phyloP scores from a whole-genome alignment of 2,329 filamentous ascomycete genomes.

The Madurella mycetomatis region DNA sequence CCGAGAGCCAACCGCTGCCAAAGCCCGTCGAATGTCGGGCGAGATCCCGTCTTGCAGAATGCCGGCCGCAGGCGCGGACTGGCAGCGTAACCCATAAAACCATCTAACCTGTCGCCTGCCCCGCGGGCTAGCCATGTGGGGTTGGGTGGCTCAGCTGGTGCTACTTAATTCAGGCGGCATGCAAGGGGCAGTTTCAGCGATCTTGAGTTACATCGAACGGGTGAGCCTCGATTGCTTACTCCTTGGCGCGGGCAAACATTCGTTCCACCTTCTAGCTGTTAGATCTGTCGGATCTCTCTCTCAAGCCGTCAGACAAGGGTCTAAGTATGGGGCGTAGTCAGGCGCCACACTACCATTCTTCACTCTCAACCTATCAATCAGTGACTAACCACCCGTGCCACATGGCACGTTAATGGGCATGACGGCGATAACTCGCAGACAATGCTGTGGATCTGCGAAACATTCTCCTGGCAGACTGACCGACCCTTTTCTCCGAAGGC shows the following conservation, averaged over 20 bases:
- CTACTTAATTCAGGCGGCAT: conserved; percentile 5
- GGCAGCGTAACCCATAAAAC: background rate
- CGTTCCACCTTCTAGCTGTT: background rate
- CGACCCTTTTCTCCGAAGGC: background rate
- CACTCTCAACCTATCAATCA: background rate
- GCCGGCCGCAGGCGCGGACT: background rate
- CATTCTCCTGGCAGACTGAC: background rate
- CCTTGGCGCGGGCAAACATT: conserved; percentile 16
- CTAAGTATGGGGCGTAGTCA: no score
- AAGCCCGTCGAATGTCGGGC: no score
- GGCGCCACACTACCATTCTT: no score
- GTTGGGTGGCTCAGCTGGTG: conserved; percentile 6
- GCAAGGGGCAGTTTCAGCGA: background rate
- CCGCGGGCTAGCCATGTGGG: background rate
- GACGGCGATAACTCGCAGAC: background rate
- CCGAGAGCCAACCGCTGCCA: no score
- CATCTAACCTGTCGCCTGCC: background rate
- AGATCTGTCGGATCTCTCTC: no score
- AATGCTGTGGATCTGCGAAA: background rate
- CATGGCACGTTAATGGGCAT: background rate
- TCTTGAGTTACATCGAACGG: conserved; percentile 1
- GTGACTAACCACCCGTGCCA: conserved; percentile 5
- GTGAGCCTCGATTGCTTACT: conserved; percentile 7
- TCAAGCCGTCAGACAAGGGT: no score
- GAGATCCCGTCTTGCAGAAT: no score